Base-by-base conservation (phyloP, 768 basidiomycete genomes). In the Tylopilus rubrobrunneus region DNA sequence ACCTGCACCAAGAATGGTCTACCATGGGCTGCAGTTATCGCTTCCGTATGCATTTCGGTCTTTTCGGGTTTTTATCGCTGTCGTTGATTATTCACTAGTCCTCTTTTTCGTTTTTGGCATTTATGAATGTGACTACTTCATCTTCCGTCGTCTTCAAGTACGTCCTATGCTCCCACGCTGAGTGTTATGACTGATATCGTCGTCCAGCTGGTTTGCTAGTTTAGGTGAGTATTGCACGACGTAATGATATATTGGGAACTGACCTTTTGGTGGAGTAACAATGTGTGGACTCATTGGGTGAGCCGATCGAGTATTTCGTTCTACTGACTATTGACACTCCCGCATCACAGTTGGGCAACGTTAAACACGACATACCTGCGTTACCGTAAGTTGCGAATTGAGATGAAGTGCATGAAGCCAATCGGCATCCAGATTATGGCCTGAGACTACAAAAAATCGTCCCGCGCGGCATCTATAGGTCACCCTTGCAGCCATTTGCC, bases 281-380 rank as follows among this genome's bases (percentile, higher is more conserved):
- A 81, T 85, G 33, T 83, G 79, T 41, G 85, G 86, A 7, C 86
- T 88, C 73, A 75, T 85, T 59, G 60, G 61, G 59, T 58, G n/a
- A 51, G 17, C 34, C 50, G 39, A 39, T 10, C 7, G n/a, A 10
- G n/a, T 7, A 2, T 5, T 39, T 10, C n/a, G 39, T 19, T 83
- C 80, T 61, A 19, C n/a, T 15, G 6, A n/a, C 31, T 77, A 81
- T 42, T 89, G 86, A 48, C 70, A 83, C 74, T 40, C 28, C 43
- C 14, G 14, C 27, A 74, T 75, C 49, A 78, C 72, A 73, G 79
- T 45, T 89, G 87, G 87, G 75, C 76, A 55, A 66, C 78, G 34
- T 83, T 88, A 67, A 86, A 86, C 66, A 52, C 87, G 28, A 88
- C 88, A 15, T 92, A 86, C 71, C 62, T 88, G 50, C 81, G 72